phyloP scores from a whole-genome alignment of 192 early-diverging fungal species.

The Entomortierella lignicola region DNA sequence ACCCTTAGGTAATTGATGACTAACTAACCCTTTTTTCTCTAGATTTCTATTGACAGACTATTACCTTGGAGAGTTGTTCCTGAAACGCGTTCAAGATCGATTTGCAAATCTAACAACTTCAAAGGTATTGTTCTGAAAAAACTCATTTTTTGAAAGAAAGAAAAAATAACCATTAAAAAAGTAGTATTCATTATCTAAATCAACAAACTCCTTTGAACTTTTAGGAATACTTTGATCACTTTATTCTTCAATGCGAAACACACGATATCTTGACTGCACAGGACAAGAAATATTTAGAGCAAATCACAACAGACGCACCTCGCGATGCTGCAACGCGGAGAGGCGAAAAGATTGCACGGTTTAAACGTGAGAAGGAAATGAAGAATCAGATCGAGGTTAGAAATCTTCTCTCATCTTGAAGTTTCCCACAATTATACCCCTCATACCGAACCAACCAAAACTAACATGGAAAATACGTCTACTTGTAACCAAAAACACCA shows the following conservation, averaged over 20 bases:
- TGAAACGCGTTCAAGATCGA: slow-evolving; percentile 62
- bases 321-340: slow-evolving; percentile 66
- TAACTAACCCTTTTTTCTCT: neutral
- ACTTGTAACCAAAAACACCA: neutral
- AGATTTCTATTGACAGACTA: slow-evolving; percentile 70
- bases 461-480: too few relatives aligned
- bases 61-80: slow-evolving; percentile 66
- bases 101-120: slow-evolving; percentile 53
- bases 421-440: neutral
- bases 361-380: slow-evolving; percentile 81
- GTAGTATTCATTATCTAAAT: too few relatives aligned
- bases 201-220: neutral
- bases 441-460: neutral
- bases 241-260: slow-evolving; percentile 35
- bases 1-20: neutral
- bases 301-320: slow-evolving; percentile 47
- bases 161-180: too few relatives aligned
- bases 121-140: slow-evolving; percentile 67
- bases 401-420: too few relatives aligned
- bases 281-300: slow-evolving; percentile 58
- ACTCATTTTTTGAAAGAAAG: too few relatives aligned
- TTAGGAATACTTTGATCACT: slow-evolving; percentile 48
- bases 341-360: slow-evolving; percentile 79
- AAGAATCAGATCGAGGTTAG: slow-evolving; percentile 66
- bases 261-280: slow-evolving; percentile 42